A percentile compares a stretch with the other conserved stretches of the same genome.
These are phyloP conservation scores for Boletus vinaceobasis DNA, from an alignment of 768 basidiomycete genomes.

Conservation along the genomic window DNA sequence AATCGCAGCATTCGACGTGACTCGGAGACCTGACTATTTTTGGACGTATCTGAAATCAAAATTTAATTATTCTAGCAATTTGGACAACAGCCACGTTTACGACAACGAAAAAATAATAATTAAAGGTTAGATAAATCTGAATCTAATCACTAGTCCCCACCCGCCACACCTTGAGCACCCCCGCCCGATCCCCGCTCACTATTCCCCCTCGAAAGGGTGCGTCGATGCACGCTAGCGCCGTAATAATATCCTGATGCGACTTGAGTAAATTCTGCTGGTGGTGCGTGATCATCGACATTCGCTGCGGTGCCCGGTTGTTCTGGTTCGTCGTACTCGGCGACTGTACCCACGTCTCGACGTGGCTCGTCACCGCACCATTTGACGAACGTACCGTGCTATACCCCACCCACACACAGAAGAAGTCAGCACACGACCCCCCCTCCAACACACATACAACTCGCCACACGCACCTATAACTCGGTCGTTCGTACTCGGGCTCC, in stretches of 20 bases:
- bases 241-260: slow-evolving; percentile 88
- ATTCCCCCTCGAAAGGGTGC: slow-evolving; percentile 91
- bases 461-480: slow-evolving; percentile 63
- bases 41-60: slow-evolving; percentile 15
- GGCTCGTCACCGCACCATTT: slow-evolving; percentile 45
- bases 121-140: neutral
- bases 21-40: slow-evolving; percentile 19
- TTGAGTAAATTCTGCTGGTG: slow-evolving; percentile 83
- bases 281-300: slow-evolving; percentile 73
- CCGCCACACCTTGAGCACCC: slow-evolving; percentile 88
- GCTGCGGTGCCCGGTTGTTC: slow-evolving; percentile 66
- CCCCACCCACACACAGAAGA: neutral
- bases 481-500: slow-evolving; percentile 72
- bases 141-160: slow-evolving; percentile 51
- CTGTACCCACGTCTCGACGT: slow-evolving; percentile 63
- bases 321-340: slow-evolving; percentile 42
- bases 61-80: neutral
- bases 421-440: neutral
- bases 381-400: slow-evolving; percentile 32
- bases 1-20: slow-evolving; percentile 32
- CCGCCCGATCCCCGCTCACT: slow-evolving; percentile 87
- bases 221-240: slow-evolving; percentile 81
- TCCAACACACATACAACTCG: neutral
- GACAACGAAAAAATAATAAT: neutral
- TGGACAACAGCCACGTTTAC: too few relatives aligned